Evolutionary conservation across 495 filamentous ascomycete genomes (phyloP), one percentile per base, ranked within the genome.

Genomic region (Staphylotrichum longicolle): DNA sequence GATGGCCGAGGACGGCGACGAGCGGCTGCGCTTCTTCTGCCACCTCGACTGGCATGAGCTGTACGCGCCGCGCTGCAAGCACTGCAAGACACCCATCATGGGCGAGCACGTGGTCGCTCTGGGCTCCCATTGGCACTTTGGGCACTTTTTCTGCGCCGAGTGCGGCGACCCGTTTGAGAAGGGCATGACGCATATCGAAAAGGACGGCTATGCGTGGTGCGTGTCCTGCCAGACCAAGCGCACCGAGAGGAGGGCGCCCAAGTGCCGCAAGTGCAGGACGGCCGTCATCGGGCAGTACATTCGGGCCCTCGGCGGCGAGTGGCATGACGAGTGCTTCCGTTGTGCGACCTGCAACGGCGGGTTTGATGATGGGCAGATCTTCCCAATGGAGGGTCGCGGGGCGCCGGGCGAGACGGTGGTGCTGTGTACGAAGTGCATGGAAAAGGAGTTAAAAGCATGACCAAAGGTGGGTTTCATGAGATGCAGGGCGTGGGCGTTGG

Each of bases 181-280:
- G 14, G 78, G 83, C 44, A 93, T 86, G 55, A 91, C 92, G 51
- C 94, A 96, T 72, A 94, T 99, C 30, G 95, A 99, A 73, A 96
- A 95, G 73, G 93, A 98, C 65, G 93, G 93, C n/a, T 98, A 95
- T 76, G 94, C 94, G 39, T 99, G 95, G 95, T 99, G 94, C 73
- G 83, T 98, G 14, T 79, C 80, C 40, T 99, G 94, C 73, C 93
- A 98, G 77, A 91, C 91, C 40, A 93, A 92, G 62, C 85, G 95
- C 32, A 96, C 90, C 30, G 82, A 83, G 72, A 69, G 80, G 6
- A 71, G 80, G 32, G 87, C 87, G 14, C 86, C 91, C 30, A 92
- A 93, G 74, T 99, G 94, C 72, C 80, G 82, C 54, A 91, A 88
- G 68, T 99, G 94, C 73, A 84, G 83, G 68, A 86, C 82, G 66